Conservation (phyloP, 2,329 filamentous ascomycete genomes). For the Geosmithia flava region DNA sequence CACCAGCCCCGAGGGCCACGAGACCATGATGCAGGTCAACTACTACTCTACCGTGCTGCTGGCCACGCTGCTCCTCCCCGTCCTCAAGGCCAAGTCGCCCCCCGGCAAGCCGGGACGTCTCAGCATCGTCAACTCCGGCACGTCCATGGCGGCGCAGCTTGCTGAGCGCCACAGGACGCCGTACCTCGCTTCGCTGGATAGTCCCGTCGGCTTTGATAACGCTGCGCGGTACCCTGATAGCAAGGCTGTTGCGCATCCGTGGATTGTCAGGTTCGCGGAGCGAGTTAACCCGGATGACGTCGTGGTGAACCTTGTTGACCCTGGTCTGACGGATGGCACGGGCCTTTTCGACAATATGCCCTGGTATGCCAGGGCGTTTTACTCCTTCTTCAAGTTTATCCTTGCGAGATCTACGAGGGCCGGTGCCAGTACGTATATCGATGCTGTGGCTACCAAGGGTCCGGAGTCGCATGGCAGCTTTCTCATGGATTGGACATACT, state of each 20-base stretch:
- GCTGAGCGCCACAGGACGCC: slow-evolving; percentile 8
- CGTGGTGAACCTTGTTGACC: slow-evolving; percentile 32
- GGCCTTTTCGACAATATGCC: slow-evolving; percentile 19
- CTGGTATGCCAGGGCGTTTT: slow-evolving; percentile 5
- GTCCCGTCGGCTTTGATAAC: slow-evolving; percentile 9
- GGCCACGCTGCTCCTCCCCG: slow-evolving; percentile 17
- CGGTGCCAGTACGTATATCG: slow-evolving; percentile 32
- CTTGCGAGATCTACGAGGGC: slow-evolving; percentile 18
- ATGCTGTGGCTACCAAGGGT: slow-evolving; percentile 31
- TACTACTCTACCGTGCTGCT: slow-evolving; percentile 22
- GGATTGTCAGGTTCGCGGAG: slow-evolving; percentile 21
- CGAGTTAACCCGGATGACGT: slow-evolving; percentile 25
- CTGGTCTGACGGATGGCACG: slow-evolving; percentile 29
- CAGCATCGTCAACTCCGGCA: slow-evolving; percentile 17
- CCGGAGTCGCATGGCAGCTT: slow-evolving; percentile 38
- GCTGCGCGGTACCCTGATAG: slow-evolving; percentile 11
- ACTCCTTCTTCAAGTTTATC: slow-evolving; percentile 4
- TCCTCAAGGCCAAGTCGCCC: slow-evolving; percentile 14
- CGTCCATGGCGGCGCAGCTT: slow-evolving; percentile 9
- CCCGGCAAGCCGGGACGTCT: slow-evolving; percentile 10
- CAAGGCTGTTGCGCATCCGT: slow-evolving; percentile 21
- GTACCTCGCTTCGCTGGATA: slow-evolving; percentile 9
- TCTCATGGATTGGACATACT: slow-evolving; percentile 32
- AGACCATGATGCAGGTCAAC: slow-evolving; percentile 26
- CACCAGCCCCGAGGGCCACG: slow-evolving; percentile 19